Base-by-base conservation (phyloP, 1,284 basidiomycete genomes). In the Puccinia polysora region DNA sequence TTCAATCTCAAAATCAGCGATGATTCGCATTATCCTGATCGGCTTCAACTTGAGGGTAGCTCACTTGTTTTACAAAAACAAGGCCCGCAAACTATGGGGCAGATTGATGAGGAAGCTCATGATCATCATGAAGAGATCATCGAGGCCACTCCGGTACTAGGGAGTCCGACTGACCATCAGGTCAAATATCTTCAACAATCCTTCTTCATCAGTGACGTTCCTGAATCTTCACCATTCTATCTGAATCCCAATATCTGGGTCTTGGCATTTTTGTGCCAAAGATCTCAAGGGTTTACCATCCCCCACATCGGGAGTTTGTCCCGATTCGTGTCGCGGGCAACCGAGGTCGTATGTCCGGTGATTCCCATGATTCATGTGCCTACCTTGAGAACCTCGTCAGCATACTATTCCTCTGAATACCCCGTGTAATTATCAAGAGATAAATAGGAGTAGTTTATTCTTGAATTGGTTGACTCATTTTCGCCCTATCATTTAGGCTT, bases 301-400 rank as follows among this genome's bases (percentile, higher is more conserved):
- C 67, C 67, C 0, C 52, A 53, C 4, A 50, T 69, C 18, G 67
- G 56, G 4, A 60, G 23, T 32, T 25, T 69, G 8, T 69, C 67
- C 1, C 10, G 8, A 3, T 69, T 40, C 36, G 12, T 69, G n/a
- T 45, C 18, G 1, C 28, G 43, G 12, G 67, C 67, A 23, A 60
- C 67, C 25, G 10, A 59, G 25, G 45, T 50, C 43, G 60, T 69
- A 30, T 50, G 34, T 50, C 67, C 67, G 10, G 30, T 69, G 6
- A 59, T 69, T 20, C 67, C 67, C 15, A 69, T 69, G 67, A 60
- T 69, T 38, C 67, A 69, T 49, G 56, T 69, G 2, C 67, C 67
- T 10, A 69, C 67, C 14, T 38, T 69, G 8, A 34, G 45, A 59
- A 43, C 55, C 8, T 3, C 55, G 67, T 69, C 6, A 55, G 59